These are phyloP conservation scores for Pseudogymnoascus sp. DNA, from an alignment of 2,329 filamentous ascomycete species.

Conservation along the genomic window DNA sequence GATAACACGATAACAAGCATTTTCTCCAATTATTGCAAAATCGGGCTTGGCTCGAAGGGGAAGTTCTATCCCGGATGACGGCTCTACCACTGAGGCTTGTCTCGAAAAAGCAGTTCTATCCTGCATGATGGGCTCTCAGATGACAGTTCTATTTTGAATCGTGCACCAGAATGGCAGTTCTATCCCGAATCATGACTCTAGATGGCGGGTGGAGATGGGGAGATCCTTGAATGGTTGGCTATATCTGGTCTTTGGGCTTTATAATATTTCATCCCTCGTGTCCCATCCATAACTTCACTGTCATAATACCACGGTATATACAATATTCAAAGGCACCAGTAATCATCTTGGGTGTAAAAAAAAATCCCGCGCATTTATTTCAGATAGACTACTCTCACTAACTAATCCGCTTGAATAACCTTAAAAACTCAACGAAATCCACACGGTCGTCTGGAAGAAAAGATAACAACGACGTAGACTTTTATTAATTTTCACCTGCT, in stretches of 20 bases:
- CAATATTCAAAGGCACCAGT: not conserved
- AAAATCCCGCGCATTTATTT: not conserved
- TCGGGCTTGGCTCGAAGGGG: not conserved
- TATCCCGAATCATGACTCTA: not conserved
- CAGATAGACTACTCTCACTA: not conserved
- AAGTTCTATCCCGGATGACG: slow-evolving; percentile 3
- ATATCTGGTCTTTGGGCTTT: not conserved
- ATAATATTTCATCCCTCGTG: not conserved
- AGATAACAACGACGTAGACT: not conserved
- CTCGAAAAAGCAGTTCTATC: not conserved
- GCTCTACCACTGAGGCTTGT: not conserved
- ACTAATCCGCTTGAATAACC: not conserved
- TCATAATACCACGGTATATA: not conserved
- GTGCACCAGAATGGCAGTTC: not conserved
- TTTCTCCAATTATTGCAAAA: not conserved
- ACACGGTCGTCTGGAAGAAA: not conserved
- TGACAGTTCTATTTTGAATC: not conserved
- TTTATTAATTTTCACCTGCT: not conserved
- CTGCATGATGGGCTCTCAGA: not conserved
- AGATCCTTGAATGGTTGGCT: not conserved
- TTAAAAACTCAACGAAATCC: not conserved
- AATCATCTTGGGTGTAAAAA: not conserved
- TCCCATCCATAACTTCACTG: not conserved
- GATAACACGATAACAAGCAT: not conserved
- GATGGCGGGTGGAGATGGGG: not conserved